These are phyloP conservation scores for Trypanosoma brucei DNA, from an alignment of 208 protist genomes.

Conservation along the genomic window DNA sequence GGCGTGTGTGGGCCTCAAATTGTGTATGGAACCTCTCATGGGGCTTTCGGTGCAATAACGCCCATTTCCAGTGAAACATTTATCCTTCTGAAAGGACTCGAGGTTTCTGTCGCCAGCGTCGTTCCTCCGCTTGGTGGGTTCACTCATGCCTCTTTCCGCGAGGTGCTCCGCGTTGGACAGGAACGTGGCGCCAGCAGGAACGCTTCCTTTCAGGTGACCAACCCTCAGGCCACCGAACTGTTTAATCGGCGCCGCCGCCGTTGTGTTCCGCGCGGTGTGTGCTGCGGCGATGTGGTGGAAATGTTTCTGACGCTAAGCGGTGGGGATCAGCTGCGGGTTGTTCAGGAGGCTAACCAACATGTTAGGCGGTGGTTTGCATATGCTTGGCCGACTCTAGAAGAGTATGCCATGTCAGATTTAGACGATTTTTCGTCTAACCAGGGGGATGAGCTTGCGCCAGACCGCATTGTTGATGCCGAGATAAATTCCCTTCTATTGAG, in stretches of 20 bases:
- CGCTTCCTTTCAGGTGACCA: slow-evolving; percentile 30
- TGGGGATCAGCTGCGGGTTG: not conserved
- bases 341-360: not conserved
- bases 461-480: not conserved
- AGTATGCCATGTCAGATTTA: slow-evolving; percentile 6
- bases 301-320: slow-evolving; percentile 25
- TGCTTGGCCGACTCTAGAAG: slow-evolving; percentile 6
- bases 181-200: slow-evolving; percentile 43
- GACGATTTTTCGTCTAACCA: not conserved
- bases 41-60: slow-evolving; percentile 68
- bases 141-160: slow-evolving; percentile 34
- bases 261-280: slow-evolving; percentile 19
- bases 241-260: slow-evolving; percentile 11
- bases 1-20: slow-evolving; percentile 55
- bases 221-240: slow-evolving; percentile 11
- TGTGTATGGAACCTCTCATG: slow-evolving; percentile 68
- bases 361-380: slow-evolving; percentile 3
- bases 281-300: slow-evolving; percentile 52
- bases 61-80: slow-evolving; percentile 45
- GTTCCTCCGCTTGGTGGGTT: slow-evolving; percentile 31
- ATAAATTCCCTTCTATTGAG: slow-evolving; percentile 17
- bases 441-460: not conserved
- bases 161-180: slow-evolving; percentile 43
- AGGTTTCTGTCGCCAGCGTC: slow-evolving; percentile 32
- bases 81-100: slow-evolving; percentile 43